Conservation (phyloP, 108 stramenopile species). For the Skeletonema grethae region DNA sequence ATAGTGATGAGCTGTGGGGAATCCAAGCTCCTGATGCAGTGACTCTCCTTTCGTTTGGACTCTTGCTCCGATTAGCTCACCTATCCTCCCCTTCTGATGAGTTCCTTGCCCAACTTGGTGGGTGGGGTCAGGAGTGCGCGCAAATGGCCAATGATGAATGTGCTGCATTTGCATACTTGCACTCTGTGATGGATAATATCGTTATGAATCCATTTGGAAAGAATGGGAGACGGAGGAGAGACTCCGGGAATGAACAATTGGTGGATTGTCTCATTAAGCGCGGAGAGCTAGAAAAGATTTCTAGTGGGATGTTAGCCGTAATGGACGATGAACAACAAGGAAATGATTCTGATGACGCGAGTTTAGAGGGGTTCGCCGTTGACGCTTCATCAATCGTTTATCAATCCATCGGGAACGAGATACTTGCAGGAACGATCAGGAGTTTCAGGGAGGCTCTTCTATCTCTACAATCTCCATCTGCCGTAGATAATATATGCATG, state of each 20-base stretch:
- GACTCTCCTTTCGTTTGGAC: conserved; percentile 62
- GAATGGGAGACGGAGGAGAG: neutral
- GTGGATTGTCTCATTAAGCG: conserved; percentile 15
- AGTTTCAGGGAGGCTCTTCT: conserved; percentile 45
- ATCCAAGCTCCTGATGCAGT: conserved; percentile 47
- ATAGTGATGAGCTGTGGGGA: conserved; percentile 31
- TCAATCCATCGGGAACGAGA: conserved; percentile 66
- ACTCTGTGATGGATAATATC: conserved; percentile 38
- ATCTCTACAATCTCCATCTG: conserved; percentile 25
- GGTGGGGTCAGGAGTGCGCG: conserved; percentile 44
- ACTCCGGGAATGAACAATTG: conserved; percentile 6
- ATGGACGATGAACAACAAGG: neutral
- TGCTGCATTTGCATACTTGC: conserved; percentile 60
- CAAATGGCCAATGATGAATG: conserved; percentile 57
- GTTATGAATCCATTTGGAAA: conserved; percentile 32
- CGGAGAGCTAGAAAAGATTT: conserved; percentile 2
- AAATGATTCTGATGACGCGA: conserved; percentile 9
- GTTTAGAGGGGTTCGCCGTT: neutral
- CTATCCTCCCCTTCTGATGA: conserved; percentile 5
- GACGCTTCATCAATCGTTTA: conserved; percentile 54
- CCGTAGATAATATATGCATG: conserved; percentile 63
- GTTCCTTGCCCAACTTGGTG: conserved; percentile 12
- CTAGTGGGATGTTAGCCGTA: conserved; percentile 1
- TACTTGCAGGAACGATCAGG: conserved; percentile 56
- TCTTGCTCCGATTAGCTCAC: conserved; percentile 57